Evolutionary conservation across 192 early-diverging fungal genomes (phyloP).

Genomic region (Backusella australiensis): DNA sequence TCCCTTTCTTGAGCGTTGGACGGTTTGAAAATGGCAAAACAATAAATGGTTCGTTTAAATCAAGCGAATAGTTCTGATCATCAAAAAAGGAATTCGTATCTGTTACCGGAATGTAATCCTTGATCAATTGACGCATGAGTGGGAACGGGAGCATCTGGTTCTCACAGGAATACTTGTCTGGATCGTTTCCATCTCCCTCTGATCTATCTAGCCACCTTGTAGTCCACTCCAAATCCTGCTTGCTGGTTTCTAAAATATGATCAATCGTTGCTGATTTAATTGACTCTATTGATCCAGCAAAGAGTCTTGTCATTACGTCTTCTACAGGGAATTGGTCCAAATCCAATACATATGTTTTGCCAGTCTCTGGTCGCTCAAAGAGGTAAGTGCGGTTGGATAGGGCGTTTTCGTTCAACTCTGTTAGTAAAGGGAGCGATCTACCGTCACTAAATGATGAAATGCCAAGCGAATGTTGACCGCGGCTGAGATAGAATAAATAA

Average conservation of each 20-base stretch:
- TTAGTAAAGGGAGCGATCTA: not conserved
- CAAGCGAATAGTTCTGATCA: not conserved
- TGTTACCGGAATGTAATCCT: not conserved
- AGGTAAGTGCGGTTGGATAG: not conserved
- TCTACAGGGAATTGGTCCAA: not conserved
- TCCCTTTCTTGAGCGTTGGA: conserved; percentile 2
- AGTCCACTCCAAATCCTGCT: not conserved
- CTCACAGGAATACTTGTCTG: conserved; percentile 7
- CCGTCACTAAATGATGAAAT: not conserved
- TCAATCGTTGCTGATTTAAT: not conserved
- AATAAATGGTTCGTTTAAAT: conserved; percentile 17
- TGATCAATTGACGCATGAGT: conserved; percentile 10
- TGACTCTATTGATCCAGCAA: conserved; percentile 9
- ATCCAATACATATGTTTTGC: not conserved
- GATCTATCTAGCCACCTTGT: not conserved
- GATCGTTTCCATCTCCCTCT: not conserved
- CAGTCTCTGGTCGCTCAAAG: not conserved
- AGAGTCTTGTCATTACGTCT: not conserved
- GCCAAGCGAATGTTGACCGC: not conserved
- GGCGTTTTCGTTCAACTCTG: not conserved
- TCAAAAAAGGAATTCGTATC: not conserved
- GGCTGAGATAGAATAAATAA: conserved; percentile 3
- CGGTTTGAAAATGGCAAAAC: conserved; percentile 14
- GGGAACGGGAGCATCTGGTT: conserved; percentile 17
- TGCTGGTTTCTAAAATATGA: not conserved